Evolutionary conservation across 2,329 filamentous ascomycete species (phyloP), one percentile per base, ranked within the genome.

Genomic region (Arthrobotrys musiformis): DNA sequence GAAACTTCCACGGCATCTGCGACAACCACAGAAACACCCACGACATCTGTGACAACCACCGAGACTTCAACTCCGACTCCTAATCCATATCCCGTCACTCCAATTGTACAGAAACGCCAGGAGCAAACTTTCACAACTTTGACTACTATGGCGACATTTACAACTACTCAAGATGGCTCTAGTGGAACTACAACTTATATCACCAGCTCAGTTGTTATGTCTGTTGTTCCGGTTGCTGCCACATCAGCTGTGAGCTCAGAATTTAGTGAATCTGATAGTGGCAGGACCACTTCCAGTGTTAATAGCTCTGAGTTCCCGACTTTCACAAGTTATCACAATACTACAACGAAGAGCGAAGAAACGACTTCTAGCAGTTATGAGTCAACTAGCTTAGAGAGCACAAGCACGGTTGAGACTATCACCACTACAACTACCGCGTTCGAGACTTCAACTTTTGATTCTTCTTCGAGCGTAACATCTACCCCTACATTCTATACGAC

Each of bases 31-130:
- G 44, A 40, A 26, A 19, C 30, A 2, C 48, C 37, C 1, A 60
- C 42, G 15, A 54, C 62, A 9, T 40, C 37, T 2, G 30, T 40
- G 11, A 44, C 40, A 44, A 19, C 3, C 40, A 19, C 44, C 11
- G 54, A 24, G 19, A 40, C 35, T n/a, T 22, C 35, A 2, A 30
- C 37, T 19, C 15, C 4, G 19, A 17, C 15, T 19, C 44, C 24
- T n/a, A n/a, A 28, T 6, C 54, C 54, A 35, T 28, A 33, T 9
- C 63, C 50, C 9, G 13, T 40, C 22, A 63, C 67, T 15, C 56
- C 56, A 13, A 63, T 70, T 5, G 56, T 54, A 9, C 26, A 67
- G 48, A 73, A 66, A 15, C 69, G 69, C 5, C 58, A 73, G 44
- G 58, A 28, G 17, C n/a, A 35, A 22, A 17, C 4, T 13, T 24